Base-by-base conservation (phyloP, 179 eudicot species). In the Beta macrorhiza region DNA sequence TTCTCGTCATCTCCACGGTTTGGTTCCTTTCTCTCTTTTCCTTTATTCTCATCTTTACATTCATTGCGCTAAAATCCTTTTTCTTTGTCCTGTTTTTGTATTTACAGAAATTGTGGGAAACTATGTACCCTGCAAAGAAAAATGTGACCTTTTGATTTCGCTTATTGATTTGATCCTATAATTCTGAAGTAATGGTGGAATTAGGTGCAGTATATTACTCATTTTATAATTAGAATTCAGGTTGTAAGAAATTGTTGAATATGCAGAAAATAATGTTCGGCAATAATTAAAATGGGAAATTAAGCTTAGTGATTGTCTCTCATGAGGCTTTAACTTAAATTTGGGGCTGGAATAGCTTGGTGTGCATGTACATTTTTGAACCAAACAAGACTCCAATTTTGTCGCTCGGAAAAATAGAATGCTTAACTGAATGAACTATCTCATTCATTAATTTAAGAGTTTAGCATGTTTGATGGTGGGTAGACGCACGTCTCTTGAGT, bases 1-100 rank as follows among this genome's bases (percentile, higher is more conserved):
- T 57, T 85, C 82, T 63, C 82, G 80, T 67, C 71, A 72, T 59
- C 67, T 84, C 59, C 6, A 78, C 45, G 91, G 91, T 89, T 62
- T 47, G 80, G 53, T 58, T 71, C 83, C 7, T 63, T 55, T 76
- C 57, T 72, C 76, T 44, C 61, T 42, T 67, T 12, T 70, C 58
- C 5, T 58, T 32, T 0, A 29, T 5, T 79, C 9, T 9, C 37
- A 59, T 70, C 9, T 0, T 49, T 49, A 49, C 53, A 37, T 37
- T 29, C 32, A 37, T 2, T 37, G 57, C 8, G 58, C 37, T 67
- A 5, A 20, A 17, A 63, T 63, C 13, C 7, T 7, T 20, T 20
- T 7, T 62, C 22, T 7, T 61, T 64, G 45, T 53, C 10, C 45
- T 14, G 69, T 8, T 19, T 25, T 29, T 67, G 37, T 37, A 37